A percentile compares a stretch with the other conserved stretches of the same genome.
Conservation (phyloP, 352 stramenopile genomes). For the Phytophthora citricola region DNA sequence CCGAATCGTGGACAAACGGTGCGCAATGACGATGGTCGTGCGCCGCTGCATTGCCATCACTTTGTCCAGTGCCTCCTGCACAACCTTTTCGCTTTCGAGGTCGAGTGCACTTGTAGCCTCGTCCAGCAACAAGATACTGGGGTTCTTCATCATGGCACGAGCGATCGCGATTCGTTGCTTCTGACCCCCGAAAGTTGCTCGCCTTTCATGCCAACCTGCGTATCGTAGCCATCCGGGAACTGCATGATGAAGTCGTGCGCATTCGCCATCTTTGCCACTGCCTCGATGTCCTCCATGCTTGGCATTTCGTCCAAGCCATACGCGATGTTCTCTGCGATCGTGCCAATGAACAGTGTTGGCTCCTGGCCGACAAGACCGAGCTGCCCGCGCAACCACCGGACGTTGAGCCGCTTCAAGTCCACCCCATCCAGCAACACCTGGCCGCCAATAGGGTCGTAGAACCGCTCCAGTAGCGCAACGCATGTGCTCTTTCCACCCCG, state of each 20-base stretch:
- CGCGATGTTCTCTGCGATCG: constrained; percentile 40
- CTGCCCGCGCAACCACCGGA: constrained; percentile 39
- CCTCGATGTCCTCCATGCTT: constrained; percentile 83
- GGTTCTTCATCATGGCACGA: constrained; percentile 50
- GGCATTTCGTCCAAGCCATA: constrained; percentile 65
- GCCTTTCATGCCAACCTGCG: constrained; percentile 31
- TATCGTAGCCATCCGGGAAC: constrained; percentile 60
- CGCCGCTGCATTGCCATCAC: constrained; percentile 32
- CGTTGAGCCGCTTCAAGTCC: constrained; percentile 41
- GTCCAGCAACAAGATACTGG: constrained; percentile 53
- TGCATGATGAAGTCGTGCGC: constrained; percentile 46
- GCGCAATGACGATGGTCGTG: constrained; percentile 32
- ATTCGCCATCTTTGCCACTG: constrained; percentile 59
- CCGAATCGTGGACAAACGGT: constrained; percentile 47
- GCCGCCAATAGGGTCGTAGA: constrained; percentile 51
- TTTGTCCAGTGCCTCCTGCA: constrained; percentile 46
- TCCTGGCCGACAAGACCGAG: constrained; percentile 35
- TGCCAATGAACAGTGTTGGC: constrained; percentile 23
- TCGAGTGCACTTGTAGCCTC: constrained; percentile 62
- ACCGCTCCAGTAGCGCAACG: constrained; percentile 47
- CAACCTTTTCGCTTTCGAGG: constrained; percentile 44
- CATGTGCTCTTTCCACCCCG: constrained; percentile 49
- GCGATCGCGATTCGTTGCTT: constrained; percentile 55
- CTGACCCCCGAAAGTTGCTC: constrained; percentile 48
- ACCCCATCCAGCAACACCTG: constrained; percentile 38